A percentile compares a stretch with the other conserved stretches of the same genome.
Evolutionary conservation across 2,329 filamentous ascomycete species (phyloP).

Genomic region (Phyllosticta paracitricarpa): DNA sequence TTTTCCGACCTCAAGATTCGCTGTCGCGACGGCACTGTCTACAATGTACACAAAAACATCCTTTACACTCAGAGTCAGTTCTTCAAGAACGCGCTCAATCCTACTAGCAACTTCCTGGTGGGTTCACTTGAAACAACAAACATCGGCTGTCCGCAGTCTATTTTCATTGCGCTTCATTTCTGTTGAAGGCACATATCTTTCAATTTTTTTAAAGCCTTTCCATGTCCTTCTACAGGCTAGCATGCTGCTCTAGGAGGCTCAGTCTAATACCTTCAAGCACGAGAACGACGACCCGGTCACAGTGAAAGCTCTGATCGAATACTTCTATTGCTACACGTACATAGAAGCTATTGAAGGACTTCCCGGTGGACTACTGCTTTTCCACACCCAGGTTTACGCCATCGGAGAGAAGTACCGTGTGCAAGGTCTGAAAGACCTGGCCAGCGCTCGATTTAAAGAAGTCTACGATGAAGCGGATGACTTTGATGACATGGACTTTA

Average conservation of each 20-base stretch:
- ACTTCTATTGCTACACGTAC: not conserved
- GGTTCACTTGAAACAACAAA: too few species aligned
- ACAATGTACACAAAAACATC: not conserved
- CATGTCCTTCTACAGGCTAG: too few species aligned
- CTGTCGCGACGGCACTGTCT: not conserved
- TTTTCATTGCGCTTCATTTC: too few species aligned
- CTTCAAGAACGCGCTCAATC: not conserved
- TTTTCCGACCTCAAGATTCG: not conserved
- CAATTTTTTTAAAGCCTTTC: too few species aligned
- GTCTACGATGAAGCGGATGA: too few species aligned
- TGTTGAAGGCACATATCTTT: too few species aligned
- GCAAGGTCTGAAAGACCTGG: not conserved
- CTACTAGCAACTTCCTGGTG: not conserved
- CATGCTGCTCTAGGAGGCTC: not conserved
- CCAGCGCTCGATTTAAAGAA: not conserved
- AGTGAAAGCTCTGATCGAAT: not conserved
- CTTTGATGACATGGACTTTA: conserved; percentile 11
- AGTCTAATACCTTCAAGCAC: not conserved
- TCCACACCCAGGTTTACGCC: not conserved
- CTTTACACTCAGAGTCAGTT: not conserved
- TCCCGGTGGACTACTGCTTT: not conserved
- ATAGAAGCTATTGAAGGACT: not conserved
- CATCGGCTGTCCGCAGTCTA: too few species aligned
- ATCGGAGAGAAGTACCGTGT: not conserved
- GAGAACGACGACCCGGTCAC: not conserved